Conservation (phyloP, 192 early-diverging fungal genomes). For the Backusella mclennaniae region DNA sequence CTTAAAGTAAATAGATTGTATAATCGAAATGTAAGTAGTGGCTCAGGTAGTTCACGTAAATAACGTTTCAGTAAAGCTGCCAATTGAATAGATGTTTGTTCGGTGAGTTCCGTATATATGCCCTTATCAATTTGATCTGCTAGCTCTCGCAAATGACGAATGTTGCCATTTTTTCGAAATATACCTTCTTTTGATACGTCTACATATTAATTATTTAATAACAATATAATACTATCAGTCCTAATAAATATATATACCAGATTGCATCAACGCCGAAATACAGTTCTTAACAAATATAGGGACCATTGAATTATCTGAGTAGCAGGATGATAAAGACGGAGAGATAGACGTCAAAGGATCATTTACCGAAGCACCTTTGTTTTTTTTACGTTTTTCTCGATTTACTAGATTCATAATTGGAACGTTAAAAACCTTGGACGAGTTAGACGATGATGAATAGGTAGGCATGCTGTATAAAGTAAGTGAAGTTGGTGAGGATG, state of each 20-base stretch:
- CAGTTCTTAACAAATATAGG: constrained; percentile 85
- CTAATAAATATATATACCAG: constrained; percentile 50
- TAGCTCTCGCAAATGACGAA: constrained; percentile 84
- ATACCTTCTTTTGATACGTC: constrained; percentile 89
- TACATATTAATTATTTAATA: constrained; percentile 29
- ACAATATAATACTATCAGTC: neutral
- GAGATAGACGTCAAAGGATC: neutral
- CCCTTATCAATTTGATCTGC: constrained; percentile 71
- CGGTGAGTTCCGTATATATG: constrained; percentile 56
- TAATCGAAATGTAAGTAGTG: constrained; percentile 87
- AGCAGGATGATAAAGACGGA: constrained; percentile 31
- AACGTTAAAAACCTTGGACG: constrained; percentile 1
- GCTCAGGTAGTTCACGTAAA: constrained; percentile 95
- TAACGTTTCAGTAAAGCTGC: constrained; percentile 97
- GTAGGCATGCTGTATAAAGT: neutral
- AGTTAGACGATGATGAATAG: neutral
- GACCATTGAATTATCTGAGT: constrained; percentile 63
- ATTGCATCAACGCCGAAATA: constrained; percentile 68
- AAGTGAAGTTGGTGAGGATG: neutral
- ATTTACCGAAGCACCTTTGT: neutral
- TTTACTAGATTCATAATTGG: neutral
- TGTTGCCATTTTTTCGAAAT: constrained; percentile 98
- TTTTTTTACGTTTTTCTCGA: neutral
- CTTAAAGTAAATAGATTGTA: constrained; percentile 68
- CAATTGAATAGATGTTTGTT: constrained; percentile 76